Base-by-base conservation (phyloP, 2,329 filamentous ascomycete species). In the Ophiostoma triangulosporum region DNA sequence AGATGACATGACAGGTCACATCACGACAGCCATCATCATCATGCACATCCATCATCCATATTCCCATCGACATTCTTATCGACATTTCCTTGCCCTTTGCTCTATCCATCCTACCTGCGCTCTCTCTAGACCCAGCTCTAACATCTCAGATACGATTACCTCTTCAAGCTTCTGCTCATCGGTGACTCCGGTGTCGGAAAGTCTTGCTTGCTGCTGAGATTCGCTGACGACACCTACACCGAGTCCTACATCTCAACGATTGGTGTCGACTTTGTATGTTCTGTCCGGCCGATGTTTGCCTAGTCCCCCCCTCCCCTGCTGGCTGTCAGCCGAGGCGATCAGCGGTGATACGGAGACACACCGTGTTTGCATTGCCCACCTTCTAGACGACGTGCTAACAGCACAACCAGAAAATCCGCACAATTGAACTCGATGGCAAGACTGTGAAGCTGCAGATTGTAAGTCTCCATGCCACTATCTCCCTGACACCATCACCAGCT, bases 161-260 rank as follows among this genome's bases (percentile, higher is more conserved):
- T 98, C 68, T 98, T 98, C 84, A 98, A 98, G 84, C 89, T 98
- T 62, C 88, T 98, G 73, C 91, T 98, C 77, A 98, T 98, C 83
- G 93, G 93, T 73, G 93, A 98, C 72, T 98, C 93, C 71, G 93
- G 93, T 83, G 93, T 98, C 67, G 93, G 93, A 85, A 98, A 98
- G 85, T 98, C 93, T 68, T 98, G 93, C 75, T 72, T 98, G 75
- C 80, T 98, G 63, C 79, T 98, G 69, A 89, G 93, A 76, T 98
- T 98, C 68, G 93, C 93, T 68, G 93, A 96, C 69, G 90, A 96
- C 68, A 97, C 93, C 71, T 98, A 97, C 78, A 98, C 93, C 58
- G 93, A 97, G 77, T 95, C 88, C 70, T 98, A 97, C 77, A 98
- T 98, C 75, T 97, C 93, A 60, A 98, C 93, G 63, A 98, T 98